phyloP scores from a whole-genome alignment of 768 basidiomycete genomes.

The Lactarius vividus region DNA sequence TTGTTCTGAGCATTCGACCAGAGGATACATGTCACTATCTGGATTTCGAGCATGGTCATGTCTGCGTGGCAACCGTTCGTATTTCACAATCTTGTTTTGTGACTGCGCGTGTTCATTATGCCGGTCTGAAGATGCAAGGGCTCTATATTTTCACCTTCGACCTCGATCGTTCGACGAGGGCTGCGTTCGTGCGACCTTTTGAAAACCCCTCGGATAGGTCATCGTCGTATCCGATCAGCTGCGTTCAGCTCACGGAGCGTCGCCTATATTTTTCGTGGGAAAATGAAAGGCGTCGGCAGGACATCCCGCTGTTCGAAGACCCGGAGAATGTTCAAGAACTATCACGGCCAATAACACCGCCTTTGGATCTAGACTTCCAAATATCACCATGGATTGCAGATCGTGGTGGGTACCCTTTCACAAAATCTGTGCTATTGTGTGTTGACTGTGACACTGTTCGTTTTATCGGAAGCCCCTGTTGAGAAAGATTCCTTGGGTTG shows the following conservation, averaged over 20 bases:
- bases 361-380: neutral
- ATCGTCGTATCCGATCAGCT: neutral
- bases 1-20: neutral
- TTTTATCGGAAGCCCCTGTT: neutral
- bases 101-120: neutral
- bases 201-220: neutral
- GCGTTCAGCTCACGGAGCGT: neutral
- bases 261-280: constrained; percentile 27
- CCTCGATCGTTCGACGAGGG: neutral
- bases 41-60: constrained; percentile 6
- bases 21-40: neutral
- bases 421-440: neutral
- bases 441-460: neutral
- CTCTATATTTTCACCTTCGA: constrained; percentile 11
- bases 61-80: constrained; percentile 19
- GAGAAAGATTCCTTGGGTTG: constrained; percentile 9
- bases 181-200: neutral
- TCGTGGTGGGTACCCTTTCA: neutral
- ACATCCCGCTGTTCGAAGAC: constrained; percentile 10
- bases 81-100: neutral
- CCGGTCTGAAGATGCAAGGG: constrained; percentile 2
- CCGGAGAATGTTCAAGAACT: neutral
- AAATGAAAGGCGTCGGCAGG: neutral
- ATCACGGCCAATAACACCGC: neutral
- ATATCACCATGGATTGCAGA: neutral